Base-by-base conservation (phyloP, 2,329 filamentous ascomycete genomes). In the Aspergillus sp. region DNA sequence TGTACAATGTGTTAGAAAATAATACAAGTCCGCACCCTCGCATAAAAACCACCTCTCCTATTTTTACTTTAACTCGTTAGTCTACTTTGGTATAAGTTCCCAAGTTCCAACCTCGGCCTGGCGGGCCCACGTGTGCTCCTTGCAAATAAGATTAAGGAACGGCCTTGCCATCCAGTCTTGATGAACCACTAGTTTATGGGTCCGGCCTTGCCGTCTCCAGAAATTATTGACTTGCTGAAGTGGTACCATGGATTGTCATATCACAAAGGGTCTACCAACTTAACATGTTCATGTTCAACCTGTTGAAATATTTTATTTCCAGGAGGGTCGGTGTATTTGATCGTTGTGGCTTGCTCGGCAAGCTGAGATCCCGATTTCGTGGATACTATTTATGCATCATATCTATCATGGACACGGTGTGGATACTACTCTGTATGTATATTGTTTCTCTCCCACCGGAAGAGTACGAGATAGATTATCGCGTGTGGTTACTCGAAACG, bases 181-280 rank as follows among this genome's bases (percentile, higher is more conserved):
- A 62, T 52, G 58, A 63, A 62, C 61, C 58, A 61, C 62, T 64
- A 62, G 60, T 61, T 60, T 61, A 58, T 60, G 62, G 60, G 58
- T 62, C 57, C 38, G 23, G n/a, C 55, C 57, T 17, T 47, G 32
- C 61, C 53, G 50, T 60, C 58, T 60, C 61, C 54, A 58, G 58
- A 52, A 57, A 58, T 61, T 58, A 59, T 54, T 57, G 54, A 53
- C 36, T 23, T 30, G 21, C 38, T 44, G 15, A 27, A 54, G 5
- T 54, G 4, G 51, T 54, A 17, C 38, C 52, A 42, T 54, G 52
- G 51, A 21, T 49, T 25, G 23, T 49, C 44, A 27, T 23, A 49
- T 50, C 47, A n/a, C 23, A 32, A 50, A 27, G 47, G 47, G 32
- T 36, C 32, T 36, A 36, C 32, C 32, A 36, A 36, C 17, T 23